These are phyloP conservation scores for Stephania cephalantha DNA, from an alignment of 164 flowering plant genomes.

Conservation along the genomic window DNA sequence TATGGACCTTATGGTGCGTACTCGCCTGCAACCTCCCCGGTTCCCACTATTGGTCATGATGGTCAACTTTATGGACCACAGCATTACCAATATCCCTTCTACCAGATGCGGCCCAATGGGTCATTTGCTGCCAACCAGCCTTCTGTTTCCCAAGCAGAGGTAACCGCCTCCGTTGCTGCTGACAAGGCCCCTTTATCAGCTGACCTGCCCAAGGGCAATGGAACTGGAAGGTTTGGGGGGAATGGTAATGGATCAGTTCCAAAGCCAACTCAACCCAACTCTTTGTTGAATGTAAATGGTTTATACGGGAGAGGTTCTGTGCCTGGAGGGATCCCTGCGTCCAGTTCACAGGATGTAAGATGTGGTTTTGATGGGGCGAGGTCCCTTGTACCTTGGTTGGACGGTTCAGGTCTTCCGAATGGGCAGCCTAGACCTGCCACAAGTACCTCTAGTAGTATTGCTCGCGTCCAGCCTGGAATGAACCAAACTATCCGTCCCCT, in stretches of 20 bases:
- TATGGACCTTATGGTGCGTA: slow-evolving; percentile 74
- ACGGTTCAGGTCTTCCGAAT: slow-evolving; percentile 36
- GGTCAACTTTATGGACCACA: slow-evolving; percentile 75
- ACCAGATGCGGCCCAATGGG: slow-evolving; percentile 45
- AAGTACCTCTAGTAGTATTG: slow-evolving; percentile 26
- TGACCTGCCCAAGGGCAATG: slow-evolving; percentile 35
- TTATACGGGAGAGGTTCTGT: slow-evolving; percentile 41
- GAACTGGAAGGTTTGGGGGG: slow-evolving; percentile 28
- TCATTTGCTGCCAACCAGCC: slow-evolving; percentile 29
- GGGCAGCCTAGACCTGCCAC: slow-evolving; percentile 35
- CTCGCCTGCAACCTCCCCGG: slow-evolving; percentile 58
- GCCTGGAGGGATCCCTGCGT: slow-evolving; percentile 35
- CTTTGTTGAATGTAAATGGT: slow-evolving; percentile 31
- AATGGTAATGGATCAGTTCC: slow-evolving; percentile 33
- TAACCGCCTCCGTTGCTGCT: slow-evolving; percentile 36
- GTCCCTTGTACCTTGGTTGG: slow-evolving; percentile 42
- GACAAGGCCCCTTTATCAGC: slow-evolving; percentile 50
- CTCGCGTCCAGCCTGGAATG: slow-evolving; percentile 36
- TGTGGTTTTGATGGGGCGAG: slow-evolving; percentile 38
- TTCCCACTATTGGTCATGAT: slow-evolving; percentile 72
- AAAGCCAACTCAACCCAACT: slow-evolving; percentile 34
- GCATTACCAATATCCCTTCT: slow-evolving; percentile 72
- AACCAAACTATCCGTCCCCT: slow-evolving; percentile 46
- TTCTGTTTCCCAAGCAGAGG: slow-evolving; percentile 31
- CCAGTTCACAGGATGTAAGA: slow-evolving; percentile 57